These are phyloP conservation scores for Penicillium sp. DNA, from an alignment of 2,329 filamentous ascomycete species.

Conservation along the genomic window DNA sequence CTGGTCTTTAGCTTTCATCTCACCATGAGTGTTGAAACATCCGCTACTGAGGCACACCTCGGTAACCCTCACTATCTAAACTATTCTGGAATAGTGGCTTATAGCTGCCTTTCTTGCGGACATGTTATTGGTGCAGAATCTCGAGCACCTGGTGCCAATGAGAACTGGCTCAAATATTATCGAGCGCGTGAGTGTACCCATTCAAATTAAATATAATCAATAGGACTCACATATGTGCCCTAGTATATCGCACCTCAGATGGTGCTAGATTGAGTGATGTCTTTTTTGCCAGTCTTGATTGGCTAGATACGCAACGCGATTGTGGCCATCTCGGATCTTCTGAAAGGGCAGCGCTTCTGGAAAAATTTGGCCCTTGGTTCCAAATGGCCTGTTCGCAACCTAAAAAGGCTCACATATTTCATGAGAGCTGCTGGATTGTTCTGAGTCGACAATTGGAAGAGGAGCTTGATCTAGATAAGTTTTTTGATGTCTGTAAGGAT, in stretches of 20 bases:
- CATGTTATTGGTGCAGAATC: neutral
- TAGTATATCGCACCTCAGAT: neutral
- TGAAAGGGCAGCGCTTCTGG: neutral
- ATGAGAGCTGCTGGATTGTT: conserved; percentile 8
- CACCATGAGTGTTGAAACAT: no score
- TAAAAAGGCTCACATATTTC: conserved; percentile 5
- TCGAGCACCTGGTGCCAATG: neutral
- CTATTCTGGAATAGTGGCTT: no score
- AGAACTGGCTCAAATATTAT: conserved; percentile 7
- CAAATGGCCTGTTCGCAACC: neutral
- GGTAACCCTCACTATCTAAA: no score
- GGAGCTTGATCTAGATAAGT: conserved; percentile 7
- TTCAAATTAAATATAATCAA: neutral
- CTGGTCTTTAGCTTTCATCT: no score
- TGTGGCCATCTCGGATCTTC: neutral
- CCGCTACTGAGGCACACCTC: no score
- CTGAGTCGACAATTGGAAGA: conserved; percentile 5
- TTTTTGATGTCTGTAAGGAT: conserved; percentile 10
- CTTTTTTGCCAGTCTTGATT: neutral
- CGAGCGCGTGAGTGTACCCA: conserved; percentile 3
- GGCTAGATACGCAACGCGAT: neutral
- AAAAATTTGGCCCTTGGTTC: conserved; percentile 1
- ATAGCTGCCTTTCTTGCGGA: neutral
- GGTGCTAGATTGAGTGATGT: neutral
- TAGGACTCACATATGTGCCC: neutral